These are phyloP conservation scores for Pulveroboletus sp. DNA, from an alignment of 768 basidiomycete species.

Conservation along the genomic window DNA sequence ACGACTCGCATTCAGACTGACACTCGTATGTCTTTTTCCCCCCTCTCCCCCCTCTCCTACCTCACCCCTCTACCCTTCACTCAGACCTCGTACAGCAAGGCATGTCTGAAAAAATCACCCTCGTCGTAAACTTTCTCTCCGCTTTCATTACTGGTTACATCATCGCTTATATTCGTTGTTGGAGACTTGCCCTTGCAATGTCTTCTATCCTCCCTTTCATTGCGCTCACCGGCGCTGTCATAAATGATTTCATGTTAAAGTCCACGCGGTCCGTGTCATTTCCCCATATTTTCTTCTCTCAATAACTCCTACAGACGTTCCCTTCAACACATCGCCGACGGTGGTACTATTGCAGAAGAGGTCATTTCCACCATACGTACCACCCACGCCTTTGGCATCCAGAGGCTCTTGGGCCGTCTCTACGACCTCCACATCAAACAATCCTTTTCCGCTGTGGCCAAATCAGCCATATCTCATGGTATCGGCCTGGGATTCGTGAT, in stretches of 20 bases:
- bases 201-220: constrained; percentile 85
- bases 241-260: constrained; percentile 64
- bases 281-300: background rate
- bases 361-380: constrained; percentile 89
- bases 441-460: constrained; percentile 53
- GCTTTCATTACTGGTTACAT: constrained; percentile 82
- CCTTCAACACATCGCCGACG: constrained; percentile 72
- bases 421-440: constrained; percentile 63
- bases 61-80: background rate
- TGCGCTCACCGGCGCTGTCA: constrained; percentile 63
- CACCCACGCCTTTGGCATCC: constrained; percentile 87
- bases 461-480: constrained; percentile 61
- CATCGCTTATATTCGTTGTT: constrained; percentile 65
- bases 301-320: constrained; percentile 46
- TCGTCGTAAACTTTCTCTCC: constrained; percentile 59
- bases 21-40: constrained; percentile 52
- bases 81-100: constrained; percentile 88
- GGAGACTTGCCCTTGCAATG: constrained; percentile 84
- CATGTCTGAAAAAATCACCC: constrained; percentile 83
- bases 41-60: background rate
- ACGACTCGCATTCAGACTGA: constrained; percentile 90
- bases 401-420: constrained; percentile 54
- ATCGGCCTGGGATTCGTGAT: constrained; percentile 71
- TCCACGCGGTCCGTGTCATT: constrained; percentile 58
- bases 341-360: constrained; percentile 87